phyloP scores from a whole-genome alignment of 768 basidiomycete species.

The Tulasnella sp. region DNA sequence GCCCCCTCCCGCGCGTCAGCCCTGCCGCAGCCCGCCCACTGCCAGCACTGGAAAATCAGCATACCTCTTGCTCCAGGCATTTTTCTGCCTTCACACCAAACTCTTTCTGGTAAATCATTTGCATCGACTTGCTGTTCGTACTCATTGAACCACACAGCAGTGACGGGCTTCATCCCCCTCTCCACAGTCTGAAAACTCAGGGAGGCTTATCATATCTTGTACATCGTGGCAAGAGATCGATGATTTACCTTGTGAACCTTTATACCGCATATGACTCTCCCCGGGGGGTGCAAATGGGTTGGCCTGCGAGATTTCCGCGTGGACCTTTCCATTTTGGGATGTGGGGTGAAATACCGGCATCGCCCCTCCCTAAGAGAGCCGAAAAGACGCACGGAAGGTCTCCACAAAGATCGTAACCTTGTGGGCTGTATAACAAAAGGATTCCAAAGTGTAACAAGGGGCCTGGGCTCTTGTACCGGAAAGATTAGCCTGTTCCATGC shows the following conservation, averaged over 20 bases:
- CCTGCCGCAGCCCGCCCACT: too few species aligned
- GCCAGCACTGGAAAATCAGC: too few species aligned
- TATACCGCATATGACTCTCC: constrained; percentile 2
- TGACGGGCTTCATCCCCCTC: too few species aligned
- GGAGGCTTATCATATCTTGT: too few species aligned
- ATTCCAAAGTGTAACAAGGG: too few species aligned
- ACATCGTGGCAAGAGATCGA: not conserved
- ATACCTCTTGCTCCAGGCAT: too few species aligned
- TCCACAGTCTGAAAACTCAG: too few species aligned
- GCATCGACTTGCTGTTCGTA: not conserved
- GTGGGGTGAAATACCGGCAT: not conserved
- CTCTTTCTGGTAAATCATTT: not conserved
- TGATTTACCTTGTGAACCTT: not conserved
- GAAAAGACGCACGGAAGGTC: not conserved
- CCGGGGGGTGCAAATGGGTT: not conserved
- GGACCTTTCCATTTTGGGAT: not conserved
- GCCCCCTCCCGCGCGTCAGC: too few species aligned
- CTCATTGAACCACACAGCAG: not conserved
- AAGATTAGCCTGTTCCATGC: too few species aligned
- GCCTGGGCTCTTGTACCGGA: too few species aligned
- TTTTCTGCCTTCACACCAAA: not conserved
- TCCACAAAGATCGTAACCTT: too few species aligned
- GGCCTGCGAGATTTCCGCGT: not conserved
- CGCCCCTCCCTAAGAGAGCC: not conserved
- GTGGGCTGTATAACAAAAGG: too few species aligned